A percentile compares a stretch with the other conserved stretches of the same genome.
phyloP scores from a whole-genome alignment of 371 early-diverging fungal genomes.

The Fennellomyces sp. region DNA sequence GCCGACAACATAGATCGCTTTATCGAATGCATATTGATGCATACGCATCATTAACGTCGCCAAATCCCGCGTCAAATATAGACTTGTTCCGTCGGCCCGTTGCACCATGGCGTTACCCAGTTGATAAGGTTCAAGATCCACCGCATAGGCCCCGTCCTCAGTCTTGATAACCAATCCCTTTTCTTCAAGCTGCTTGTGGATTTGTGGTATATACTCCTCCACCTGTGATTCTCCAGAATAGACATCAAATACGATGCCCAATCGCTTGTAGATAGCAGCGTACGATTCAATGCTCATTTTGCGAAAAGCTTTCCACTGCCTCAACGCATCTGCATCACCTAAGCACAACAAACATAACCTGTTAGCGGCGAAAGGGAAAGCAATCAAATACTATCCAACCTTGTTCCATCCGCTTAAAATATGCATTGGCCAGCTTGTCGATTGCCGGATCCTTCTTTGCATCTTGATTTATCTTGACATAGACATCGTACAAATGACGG shows the following conservation, averaged over 20 bases:
- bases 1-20: constrained; percentile 93
- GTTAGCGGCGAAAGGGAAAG: background rate
- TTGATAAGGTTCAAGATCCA: constrained; percentile 73
- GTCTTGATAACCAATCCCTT: constrained; percentile 57
- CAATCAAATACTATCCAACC: too few species aligned
- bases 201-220: constrained; percentile 69
- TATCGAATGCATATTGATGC: constrained; percentile 79
- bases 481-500: constrained; percentile 93
- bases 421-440: constrained; percentile 80
- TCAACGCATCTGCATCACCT: constrained; percentile 69
- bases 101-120: constrained; percentile 78
- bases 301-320: constrained; percentile 86
- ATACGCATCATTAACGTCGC: constrained; percentile 88
- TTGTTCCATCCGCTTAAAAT: constrained; percentile 95
- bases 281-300: constrained; percentile 89
- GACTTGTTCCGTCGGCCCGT: constrained; percentile 86
- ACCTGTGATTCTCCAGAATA: constrained; percentile 98
- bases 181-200: constrained; percentile 64
- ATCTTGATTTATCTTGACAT: constrained; percentile 86
- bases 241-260: constrained; percentile 91
- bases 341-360: background rate
- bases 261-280: constrained; percentile 82
- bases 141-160: constrained; percentile 72
- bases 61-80: constrained; percentile 97
- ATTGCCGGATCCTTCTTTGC: constrained; percentile 63